Evolutionary conservation across 148 eudicot species (phyloP).

Genomic region (Nyssa sinensis): DNA sequence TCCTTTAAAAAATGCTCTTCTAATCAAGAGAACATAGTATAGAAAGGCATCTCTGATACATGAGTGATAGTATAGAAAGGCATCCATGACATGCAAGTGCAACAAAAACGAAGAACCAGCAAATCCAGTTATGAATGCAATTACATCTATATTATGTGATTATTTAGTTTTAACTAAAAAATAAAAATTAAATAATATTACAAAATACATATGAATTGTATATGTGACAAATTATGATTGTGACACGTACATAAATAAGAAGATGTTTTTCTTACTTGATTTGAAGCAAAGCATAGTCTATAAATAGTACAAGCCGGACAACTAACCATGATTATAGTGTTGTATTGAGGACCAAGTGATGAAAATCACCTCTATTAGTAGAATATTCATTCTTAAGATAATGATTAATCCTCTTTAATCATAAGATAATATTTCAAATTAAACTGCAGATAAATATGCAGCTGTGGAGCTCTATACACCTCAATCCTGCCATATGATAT

Average conservation of each 20-base stretch:
- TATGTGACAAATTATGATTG: background rate
- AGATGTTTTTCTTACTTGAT: too few relatives aligned
- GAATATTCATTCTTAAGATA: background rate
- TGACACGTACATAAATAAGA: background rate
- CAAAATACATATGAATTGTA: too few relatives aligned
- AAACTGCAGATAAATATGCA: background rate
- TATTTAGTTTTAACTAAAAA: too few relatives aligned
- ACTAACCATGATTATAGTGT: background rate
- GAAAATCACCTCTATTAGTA: background rate
- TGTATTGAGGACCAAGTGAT: background rate
- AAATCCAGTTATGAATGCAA: background rate
- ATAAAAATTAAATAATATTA: too few relatives aligned
- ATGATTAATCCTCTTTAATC: background rate
- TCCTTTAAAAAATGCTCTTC: background rate
- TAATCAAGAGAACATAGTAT: background rate
- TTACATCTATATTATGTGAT: background rate
- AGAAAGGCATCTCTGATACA: background rate
- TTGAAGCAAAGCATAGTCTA: too few relatives aligned
- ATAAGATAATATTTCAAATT: background rate
- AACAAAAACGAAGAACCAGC: background rate
- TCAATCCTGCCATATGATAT: background rate
- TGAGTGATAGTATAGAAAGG: background rate
- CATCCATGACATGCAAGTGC: background rate
- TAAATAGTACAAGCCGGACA: background rate
- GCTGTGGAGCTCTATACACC: background rate